Conservation (phyloP, 192 early-diverging fungal species). For the Backusella macrospora region DNA sequence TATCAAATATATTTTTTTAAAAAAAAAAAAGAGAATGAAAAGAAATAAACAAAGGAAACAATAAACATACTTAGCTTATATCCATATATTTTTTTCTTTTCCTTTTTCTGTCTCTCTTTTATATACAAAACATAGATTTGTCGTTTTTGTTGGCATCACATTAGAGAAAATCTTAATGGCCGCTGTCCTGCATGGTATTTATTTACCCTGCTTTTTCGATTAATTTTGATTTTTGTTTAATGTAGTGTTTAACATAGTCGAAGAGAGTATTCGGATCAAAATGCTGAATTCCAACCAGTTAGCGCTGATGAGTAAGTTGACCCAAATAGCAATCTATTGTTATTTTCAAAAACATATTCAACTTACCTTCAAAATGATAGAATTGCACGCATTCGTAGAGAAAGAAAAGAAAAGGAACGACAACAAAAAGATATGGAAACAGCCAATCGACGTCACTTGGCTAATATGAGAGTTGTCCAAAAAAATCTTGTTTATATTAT, state of each 20-base stretch:
- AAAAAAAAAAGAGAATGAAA: too few species aligned
- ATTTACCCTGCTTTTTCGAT: neutral
- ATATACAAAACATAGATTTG: constrained; percentile 75
- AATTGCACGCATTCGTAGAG: constrained; percentile 70
- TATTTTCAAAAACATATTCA: neutral
- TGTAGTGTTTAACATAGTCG: constrained; percentile 52
- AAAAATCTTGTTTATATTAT: constrained; percentile 98
- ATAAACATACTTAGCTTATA: neutral
- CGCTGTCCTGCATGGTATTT: constrained; percentile 87
- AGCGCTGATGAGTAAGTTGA: constrained; percentile 77
- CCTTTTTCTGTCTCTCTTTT: neutral
- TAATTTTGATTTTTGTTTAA: neutral
- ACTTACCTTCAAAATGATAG: constrained; percentile 7
- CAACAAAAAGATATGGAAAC: constrained; percentile 90
- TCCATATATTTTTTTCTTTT: neutral
- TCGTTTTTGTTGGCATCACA: constrained; percentile 98
- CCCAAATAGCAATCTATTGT: neutral
- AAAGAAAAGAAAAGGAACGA: constrained; percentile 83
- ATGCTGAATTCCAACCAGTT: constrained; percentile 84
- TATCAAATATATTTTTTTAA: neutral
- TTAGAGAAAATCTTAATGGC: constrained; percentile 89
- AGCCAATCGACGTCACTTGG: constrained; percentile 73
- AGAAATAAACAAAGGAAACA: neutral
- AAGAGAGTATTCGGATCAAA: constrained; percentile 91
- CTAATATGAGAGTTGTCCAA: constrained; percentile 93